Conservation (phyloP, 306 rosid genomes). For the Rosa chinensis region DNA sequence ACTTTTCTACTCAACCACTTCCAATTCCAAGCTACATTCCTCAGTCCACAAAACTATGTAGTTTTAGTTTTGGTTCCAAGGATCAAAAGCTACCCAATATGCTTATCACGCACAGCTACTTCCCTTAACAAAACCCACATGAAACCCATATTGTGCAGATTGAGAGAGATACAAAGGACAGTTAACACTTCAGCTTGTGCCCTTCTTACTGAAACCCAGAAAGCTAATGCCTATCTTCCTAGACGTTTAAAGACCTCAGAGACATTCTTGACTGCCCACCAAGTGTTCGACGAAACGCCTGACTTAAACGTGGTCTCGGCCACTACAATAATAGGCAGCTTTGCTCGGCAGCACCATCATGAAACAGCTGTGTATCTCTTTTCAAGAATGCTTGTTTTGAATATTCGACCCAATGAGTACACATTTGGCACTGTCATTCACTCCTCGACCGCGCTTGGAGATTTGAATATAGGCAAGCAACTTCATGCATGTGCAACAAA, state of each 20-base stretch:
- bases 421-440: slow-evolving; percentile 73
- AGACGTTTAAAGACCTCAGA: slow-evolving; percentile 21
- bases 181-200: slow-evolving; percentile 30
- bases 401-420: slow-evolving; percentile 64
- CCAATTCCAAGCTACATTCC: neutral
- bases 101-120: neutral
- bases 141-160: slow-evolving; percentile 34
- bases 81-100: neutral
- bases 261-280: slow-evolving; percentile 44
- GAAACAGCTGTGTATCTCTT: slow-evolving; percentile 59
- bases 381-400: slow-evolving; percentile 55
- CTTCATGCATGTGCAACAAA: slow-evolving; percentile 67
- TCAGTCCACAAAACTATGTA: neutral
- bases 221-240: slow-evolving; percentile 8
- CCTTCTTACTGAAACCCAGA: slow-evolving; percentile 36
- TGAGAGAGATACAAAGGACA: slow-evolving; percentile 24
- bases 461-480: slow-evolving; percentile 54
- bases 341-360: slow-evolving; percentile 43
- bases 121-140: slow-evolving; percentile 21
- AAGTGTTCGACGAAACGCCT: slow-evolving; percentile 63
- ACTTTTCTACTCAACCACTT: neutral
- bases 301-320: slow-evolving; percentile 56
- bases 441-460: slow-evolving; percentile 47
- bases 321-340: slow-evolving; percentile 54
- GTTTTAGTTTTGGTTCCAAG: slow-evolving; percentile 1